Percentiles rank a stretch among this genome's conserved stretches.
Conservation (phyloP, 2,329 filamentous ascomycete genomes). For the Sporothrix pallida region DNA sequence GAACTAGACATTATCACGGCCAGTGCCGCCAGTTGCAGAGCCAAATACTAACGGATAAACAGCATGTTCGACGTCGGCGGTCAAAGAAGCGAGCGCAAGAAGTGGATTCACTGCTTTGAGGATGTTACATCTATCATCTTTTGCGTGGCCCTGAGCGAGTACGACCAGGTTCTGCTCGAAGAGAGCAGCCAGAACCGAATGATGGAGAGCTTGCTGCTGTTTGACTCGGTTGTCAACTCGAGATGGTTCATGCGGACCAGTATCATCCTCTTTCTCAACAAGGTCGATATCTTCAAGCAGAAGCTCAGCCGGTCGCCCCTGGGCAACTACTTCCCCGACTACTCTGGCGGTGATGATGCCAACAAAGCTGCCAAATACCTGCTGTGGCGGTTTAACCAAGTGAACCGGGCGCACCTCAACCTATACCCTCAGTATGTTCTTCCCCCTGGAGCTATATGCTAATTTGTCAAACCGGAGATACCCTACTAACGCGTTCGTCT, state of each 20-base stretch:
- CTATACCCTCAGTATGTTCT: conserved; percentile 90
- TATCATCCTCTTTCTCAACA: conserved; percentile 98
- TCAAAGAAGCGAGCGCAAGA: conserved; percentile 96
- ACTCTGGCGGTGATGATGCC: conserved; percentile 95
- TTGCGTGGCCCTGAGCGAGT: conserved; percentile 96
- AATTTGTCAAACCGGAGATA: background rate
- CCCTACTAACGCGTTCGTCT: background rate
- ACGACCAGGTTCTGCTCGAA: conserved; percentile 95
- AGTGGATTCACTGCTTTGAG: conserved; percentile 99
- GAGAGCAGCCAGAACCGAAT: conserved; percentile 99
- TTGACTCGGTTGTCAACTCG: conserved; percentile 98
- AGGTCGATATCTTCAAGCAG: conserved; percentile 96
- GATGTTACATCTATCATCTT: conserved; percentile 99
- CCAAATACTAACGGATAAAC: conserved; percentile 30
- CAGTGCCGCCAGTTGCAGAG: background rate
- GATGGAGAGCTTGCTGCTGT: conserved; percentile 97
- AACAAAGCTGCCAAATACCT: conserved; percentile 98
- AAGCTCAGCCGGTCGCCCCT: conserved; percentile 89
- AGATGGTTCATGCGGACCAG: conserved; percentile 99
- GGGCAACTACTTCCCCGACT: conserved; percentile 96
- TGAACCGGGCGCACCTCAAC: conserved; percentile 94
- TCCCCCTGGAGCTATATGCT: background rate
- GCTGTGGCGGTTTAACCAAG: conserved; percentile 98
- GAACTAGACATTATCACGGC: no score
- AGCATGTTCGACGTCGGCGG: conserved; percentile 99